Evolutionary conservation across 2,329 filamentous ascomycete species (phyloP), one percentile per base, ranked within the genome.

Genomic region (Fusarium decemcellulare): DNA sequence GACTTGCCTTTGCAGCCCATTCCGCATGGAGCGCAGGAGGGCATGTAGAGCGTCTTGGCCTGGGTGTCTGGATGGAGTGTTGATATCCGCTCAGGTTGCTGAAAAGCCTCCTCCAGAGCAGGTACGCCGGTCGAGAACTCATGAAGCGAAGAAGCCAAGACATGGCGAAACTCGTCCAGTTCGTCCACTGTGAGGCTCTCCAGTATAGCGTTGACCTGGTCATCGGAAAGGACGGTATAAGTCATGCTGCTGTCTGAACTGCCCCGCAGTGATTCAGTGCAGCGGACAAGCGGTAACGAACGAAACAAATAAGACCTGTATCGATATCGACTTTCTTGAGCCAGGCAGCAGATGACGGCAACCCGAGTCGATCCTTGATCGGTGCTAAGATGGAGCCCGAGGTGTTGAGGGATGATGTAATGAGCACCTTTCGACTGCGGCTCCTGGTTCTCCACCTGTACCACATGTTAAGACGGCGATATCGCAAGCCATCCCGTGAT

Each of bases 1-100:
- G 23, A 18, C 76, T 65, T 69, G 87, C 88, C 88, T 82, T 95
- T 95, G 73, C 93, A 87, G 5, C 89, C 91, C 67, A 92, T 90
- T 30, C 88, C 88, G 8, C 81, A 78, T 0, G 87, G 87, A 62
- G 89, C 89, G 27, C 86, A 88, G 2, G 91, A 91, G 1, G 92
- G 92, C 90, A 94, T 93, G 76, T 93, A 94, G 23, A 94, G 80
- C 3, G 90, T 93, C 16, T 88, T 91, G 32, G 85, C 82, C 42
- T 84, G 84, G 15, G 85, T 86, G 1, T 76, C 77, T 2, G 80
- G 75, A 29, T 85, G 86, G 42, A 84, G 76, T 8, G 88, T 82
- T 1, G 83, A 79, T 10, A 83, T 83, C 34, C 87, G 83, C 59
- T 84, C 81, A 7, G 88, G 89, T 71, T 91, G 88, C 68, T 90